Base-by-base conservation (phyloP, 345 rosid species). In the Syzygium oleosum region DNA sequence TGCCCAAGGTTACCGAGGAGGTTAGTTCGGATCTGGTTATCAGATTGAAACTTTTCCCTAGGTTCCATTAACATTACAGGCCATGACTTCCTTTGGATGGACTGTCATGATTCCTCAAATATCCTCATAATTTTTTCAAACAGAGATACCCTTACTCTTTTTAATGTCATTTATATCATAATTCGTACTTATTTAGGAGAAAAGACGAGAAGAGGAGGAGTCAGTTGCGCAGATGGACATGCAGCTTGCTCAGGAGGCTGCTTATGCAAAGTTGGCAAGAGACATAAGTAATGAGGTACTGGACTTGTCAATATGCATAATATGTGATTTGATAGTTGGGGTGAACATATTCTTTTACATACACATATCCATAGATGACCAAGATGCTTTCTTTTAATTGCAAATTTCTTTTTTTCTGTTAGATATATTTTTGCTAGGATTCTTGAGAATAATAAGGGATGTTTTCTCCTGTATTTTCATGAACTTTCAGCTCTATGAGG, bases 1-100 rank as follows among this genome's bases (percentile, higher is more conserved):
- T 95, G 85, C 98, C 99, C 34, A 94, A 95, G 91, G 98, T 97
- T 56, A 92, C 89, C 12, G 96, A 97, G 93, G 99, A 95, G 99
- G 97, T 94, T 88, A 86, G 51, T 84, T 73, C 27, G 41, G 49
- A 85, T 84, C 84, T 46, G 63, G 54, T 84, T 84, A 49, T 41
- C 38, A 22, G 15, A 54, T 59, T 87, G 78, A 61, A 49, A 58
- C 80, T 86, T 61, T 86, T 52, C 61, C 12, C 80, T 73, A 34
- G 80, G 25, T 34, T 73, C 73, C 49, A 73, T 34, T 73, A 73
- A 73, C 80, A 73, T 73, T 34, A 19, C 25, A 73, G 80, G 80
- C 22, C 79, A 34, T 68, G 80, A 73, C 49, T 73, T 34, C 80
- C 49, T 73, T 5, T 34, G 80, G 83, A 73, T 38, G 49, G 83